phyloP scores from a whole-genome alignment of 371 early-diverging fungal species.

The Nematocida ausubeli region DNA sequence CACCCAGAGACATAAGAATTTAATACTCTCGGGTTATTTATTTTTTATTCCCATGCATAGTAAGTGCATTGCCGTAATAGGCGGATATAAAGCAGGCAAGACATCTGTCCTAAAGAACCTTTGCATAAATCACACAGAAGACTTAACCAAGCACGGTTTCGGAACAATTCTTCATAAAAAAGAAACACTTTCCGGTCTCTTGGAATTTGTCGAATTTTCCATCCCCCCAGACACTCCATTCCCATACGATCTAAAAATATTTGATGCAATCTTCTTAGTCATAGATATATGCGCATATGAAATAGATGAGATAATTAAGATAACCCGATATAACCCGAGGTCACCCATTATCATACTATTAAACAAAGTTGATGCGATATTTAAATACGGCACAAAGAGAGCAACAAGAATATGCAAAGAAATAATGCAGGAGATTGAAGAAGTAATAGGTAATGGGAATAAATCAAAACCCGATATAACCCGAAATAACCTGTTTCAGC shows the following conservation, averaged over 20 bases:
- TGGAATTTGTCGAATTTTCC: slow-evolving; percentile 2
- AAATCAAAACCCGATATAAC: too few species aligned
- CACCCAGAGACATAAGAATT: too few species aligned
- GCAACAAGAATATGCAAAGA: too few species aligned
- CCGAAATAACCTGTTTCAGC: too few species aligned
- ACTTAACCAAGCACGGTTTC: neutral
- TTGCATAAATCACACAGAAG: neutral
- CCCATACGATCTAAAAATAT: neutral
- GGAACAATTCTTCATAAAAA: neutral
- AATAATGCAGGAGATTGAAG: too few species aligned
- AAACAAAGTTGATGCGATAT: slow-evolving; percentile 17
- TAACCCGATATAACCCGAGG: neutral
- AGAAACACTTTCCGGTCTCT: neutral
- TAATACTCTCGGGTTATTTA: too few species aligned
- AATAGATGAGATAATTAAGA: neutral
- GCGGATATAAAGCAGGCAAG: neutral
- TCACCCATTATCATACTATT: neutral
- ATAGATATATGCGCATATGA: neutral
- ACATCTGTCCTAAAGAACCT: neutral
- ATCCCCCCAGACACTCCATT: neutral
- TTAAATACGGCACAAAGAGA: too few species aligned
- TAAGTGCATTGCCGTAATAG: neutral
- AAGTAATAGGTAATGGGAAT: too few species aligned
- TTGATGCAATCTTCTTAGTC: neutral
- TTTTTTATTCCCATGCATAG: neutral